Conservation (phyloP, 345 rosid species). For the Hypericum perforatum region DNA sequence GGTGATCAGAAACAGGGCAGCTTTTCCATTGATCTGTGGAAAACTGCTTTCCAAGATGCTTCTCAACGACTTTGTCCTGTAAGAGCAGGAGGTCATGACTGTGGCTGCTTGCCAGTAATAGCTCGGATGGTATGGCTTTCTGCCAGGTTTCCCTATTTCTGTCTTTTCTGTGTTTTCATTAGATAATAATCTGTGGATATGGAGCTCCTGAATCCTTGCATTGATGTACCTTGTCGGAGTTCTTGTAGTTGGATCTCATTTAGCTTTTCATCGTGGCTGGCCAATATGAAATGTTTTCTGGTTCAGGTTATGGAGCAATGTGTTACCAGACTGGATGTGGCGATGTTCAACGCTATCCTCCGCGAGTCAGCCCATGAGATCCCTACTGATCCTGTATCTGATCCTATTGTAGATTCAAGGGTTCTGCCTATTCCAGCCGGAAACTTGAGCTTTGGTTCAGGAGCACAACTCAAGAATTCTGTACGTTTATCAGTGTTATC, state of each 20-base stretch:
- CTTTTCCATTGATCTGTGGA: slow-evolving; percentile 72
- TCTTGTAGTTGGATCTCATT: not conserved
- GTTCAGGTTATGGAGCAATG: slow-evolving; percentile 82
- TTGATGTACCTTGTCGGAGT: too few species aligned
- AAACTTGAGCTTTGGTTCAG: slow-evolving; percentile 92
- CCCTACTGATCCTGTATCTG: slow-evolving; percentile 90
- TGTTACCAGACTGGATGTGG: slow-evolving; percentile 73
- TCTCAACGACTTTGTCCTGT: slow-evolving; percentile 72
- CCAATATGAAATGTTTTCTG: slow-evolving; percentile 10
- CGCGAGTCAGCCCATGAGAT: slow-evolving; percentile 90
- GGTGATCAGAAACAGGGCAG: slow-evolving; percentile 76
- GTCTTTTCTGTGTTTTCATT: not conserved
- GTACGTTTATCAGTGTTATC: slow-evolving; percentile 26
- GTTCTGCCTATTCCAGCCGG: slow-evolving; percentile 96
- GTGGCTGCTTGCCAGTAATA: slow-evolving; percentile 82
- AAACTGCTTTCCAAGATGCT: slow-evolving; percentile 72
- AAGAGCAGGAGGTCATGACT: slow-evolving; percentile 75
- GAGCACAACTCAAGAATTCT: slow-evolving; percentile 89
- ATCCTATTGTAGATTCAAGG: slow-evolving; percentile 76
- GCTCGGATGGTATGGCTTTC: slow-evolving; percentile 50
- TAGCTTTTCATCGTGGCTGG: slow-evolving; percentile 4
- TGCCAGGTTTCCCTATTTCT: slow-evolving; percentile 6
- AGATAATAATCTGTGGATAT: not conserved
- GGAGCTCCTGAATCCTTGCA: not conserved
- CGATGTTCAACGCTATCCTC: slow-evolving; percentile 94